Evolutionary conservation across 148 eudicot species (phyloP).

Genomic region (Vaccinium corymbosum): DNA sequence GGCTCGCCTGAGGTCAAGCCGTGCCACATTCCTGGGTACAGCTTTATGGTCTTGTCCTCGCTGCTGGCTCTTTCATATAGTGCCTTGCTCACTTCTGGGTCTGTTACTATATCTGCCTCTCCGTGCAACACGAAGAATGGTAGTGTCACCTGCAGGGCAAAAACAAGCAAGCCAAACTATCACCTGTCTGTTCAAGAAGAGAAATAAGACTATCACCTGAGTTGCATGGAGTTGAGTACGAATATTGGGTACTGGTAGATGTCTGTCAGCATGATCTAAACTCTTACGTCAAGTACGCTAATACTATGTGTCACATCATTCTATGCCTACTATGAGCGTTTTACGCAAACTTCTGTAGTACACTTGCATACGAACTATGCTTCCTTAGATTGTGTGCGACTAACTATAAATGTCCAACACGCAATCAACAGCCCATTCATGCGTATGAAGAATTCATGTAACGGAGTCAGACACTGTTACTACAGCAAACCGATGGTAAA

Average conservation of each 20-base stretch:
- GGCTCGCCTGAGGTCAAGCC: conserved; percentile 90
- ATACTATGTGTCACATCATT: not conserved
- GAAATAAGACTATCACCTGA: too few relatives aligned
- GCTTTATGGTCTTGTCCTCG: conserved; percentile 81
- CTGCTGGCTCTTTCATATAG: conserved; percentile 74
- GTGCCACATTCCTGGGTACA: conserved; percentile 97
- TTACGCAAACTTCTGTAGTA: not conserved
- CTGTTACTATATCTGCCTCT: conserved; percentile 89
- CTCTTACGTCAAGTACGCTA: not conserved
- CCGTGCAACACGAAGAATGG: conserved; percentile 95
- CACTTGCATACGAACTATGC: not conserved
- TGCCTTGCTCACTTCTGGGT: conserved; percentile 93
- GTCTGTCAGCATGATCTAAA: not conserved
- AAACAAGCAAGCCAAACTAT: not conserved
- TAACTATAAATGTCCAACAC: not conserved
- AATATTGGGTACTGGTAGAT: not conserved
- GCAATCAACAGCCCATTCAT: not conserved
- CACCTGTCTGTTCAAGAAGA: not conserved
- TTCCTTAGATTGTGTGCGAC: not conserved
- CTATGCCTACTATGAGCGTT: not conserved
- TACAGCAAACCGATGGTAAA: too few relatives aligned
- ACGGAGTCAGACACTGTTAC: too few relatives aligned
- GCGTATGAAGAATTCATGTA: too few relatives aligned
- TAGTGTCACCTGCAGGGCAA: conserved; percentile 53
- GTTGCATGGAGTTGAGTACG: not conserved